Evolutionary conservation across 441 rosid species (phyloP).

Genomic region (Syzygium malaccense): DNA sequence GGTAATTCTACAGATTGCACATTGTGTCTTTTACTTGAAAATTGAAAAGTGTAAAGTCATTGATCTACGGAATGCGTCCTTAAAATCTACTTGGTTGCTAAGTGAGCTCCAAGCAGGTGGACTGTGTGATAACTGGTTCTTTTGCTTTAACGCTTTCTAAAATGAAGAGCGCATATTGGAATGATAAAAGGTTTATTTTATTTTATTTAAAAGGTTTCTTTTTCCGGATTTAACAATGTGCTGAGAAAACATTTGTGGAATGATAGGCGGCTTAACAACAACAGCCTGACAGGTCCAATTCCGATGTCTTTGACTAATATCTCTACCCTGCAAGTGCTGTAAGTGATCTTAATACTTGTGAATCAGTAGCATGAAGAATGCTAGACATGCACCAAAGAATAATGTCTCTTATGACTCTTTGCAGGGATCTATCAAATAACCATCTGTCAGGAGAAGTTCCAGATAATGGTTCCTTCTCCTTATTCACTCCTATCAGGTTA

Average conservation of each 20-base stretch:
- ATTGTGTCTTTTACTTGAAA: background rate
- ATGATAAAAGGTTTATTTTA: no score
- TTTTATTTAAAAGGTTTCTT: background rate
- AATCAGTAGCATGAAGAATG: background rate
- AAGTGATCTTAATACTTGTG: conserved; percentile 23
- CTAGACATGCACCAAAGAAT: background rate
- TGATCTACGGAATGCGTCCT: background rate
- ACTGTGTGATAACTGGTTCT: background rate
- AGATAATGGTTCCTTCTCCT: conserved; percentile 88
- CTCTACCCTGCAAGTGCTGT: conserved; percentile 80
- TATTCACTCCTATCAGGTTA: conserved; percentile 91
- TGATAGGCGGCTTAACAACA: conserved; percentile 93
- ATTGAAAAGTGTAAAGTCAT: background rate
- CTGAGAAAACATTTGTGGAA: conserved; percentile 26
- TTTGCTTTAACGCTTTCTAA: background rate
- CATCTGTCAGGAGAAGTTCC: conserved; percentile 84
- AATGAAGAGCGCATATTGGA: background rate
- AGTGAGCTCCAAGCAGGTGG: background rate
- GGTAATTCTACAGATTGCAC: background rate
- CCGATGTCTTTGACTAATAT: conserved; percentile 86
- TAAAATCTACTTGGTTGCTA: background rate
- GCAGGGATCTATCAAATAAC: conserved; percentile 94
- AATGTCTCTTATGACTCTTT: conserved; percentile 13
- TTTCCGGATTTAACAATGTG: background rate
- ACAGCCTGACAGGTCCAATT: conserved; percentile 75